Evolutionary conservation across 1,139 yeast genomes (phyloP), one percentile per base, ranked within the genome.

Genomic region (Wickerhamomyces sp.): DNA sequence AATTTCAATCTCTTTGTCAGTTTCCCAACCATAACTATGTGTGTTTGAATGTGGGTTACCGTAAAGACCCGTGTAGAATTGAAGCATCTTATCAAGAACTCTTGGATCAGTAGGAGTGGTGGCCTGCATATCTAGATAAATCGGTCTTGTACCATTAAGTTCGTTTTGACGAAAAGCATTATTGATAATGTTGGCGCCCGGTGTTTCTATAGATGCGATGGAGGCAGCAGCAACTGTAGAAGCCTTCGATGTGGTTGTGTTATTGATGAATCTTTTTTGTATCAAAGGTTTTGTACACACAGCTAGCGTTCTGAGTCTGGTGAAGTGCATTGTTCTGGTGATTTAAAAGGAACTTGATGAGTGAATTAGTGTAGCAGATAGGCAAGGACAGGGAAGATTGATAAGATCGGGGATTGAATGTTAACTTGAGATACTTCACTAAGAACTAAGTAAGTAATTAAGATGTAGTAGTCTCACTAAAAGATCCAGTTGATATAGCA

Each of bases 11-110:
- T 84, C 96, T 49, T 74, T 75, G 40, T 89, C 96, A 6, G 98
- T 85, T 64, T 91, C 99, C 99, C 99, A 91, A 24, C 99, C 99
- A 58, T 91, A 91, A n/a, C 95, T 76, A 57, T 91, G 97, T 11
- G 98, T 93, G 37, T 94, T 79, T 5, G 96, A 87, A 61, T 91
- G 99, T 12, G 98, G 98, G 59, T 91, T 91, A 39, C 99, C 99
- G 56, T 88, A 91, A 39, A 85, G 70, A 12, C 96, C 97, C 4
- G 97, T 89, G 61, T 80, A 88, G 58, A 83, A 91, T 52, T 78
- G 82, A 52, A 93, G 64, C 98, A 93, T 91, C 50, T 78, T 84
- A 59, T 91, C 99, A 51, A 93, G 66, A 6, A 91, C 99, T 41
- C 99, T 72, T 24, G 98, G 98, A 57, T 91, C 99, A 4, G 94